Conservation (phyloP, 305 asterid genomes). For the Fraxinus ornus region DNA sequence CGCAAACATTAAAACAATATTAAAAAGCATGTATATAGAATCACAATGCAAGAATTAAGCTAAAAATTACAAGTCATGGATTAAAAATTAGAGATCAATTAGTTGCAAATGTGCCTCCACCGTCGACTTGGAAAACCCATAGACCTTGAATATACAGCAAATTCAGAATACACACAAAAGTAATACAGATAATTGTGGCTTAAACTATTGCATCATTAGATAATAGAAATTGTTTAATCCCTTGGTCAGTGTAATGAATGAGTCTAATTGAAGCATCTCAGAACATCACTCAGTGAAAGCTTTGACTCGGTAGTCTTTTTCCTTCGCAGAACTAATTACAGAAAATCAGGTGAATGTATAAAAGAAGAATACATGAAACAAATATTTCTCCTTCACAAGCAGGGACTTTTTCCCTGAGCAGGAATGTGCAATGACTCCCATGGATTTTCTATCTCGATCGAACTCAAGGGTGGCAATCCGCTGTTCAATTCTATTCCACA, state of each 20-base stretch:
- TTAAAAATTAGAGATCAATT: too few relatives aligned
- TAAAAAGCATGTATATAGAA: too few relatives aligned
- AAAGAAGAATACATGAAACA: not conserved
- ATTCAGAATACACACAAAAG: not conserved
- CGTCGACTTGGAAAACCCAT: too few relatives aligned
- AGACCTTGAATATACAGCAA: not conserved
- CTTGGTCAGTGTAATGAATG: not conserved
- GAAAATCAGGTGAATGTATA: not conserved
- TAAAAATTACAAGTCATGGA: too few relatives aligned
- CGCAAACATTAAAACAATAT: too few relatives aligned
- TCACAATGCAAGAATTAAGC: too few relatives aligned
- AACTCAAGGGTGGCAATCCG: conserved; percentile 96
- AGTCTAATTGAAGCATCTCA: not conserved
- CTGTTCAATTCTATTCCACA: conserved; percentile 68
- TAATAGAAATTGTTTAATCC: not conserved
- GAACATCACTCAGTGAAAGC: not conserved
- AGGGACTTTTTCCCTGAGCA: conserved; percentile 56
- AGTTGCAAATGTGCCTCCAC: too few relatives aligned
- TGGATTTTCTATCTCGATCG: conserved; percentile 90
- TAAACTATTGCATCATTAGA: not conserved
- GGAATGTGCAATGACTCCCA: conserved; percentile 75
- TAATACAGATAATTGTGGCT: not conserved
- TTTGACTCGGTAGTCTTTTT: not conserved
- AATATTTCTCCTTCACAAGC: conserved; percentile 68
- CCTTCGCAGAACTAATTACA: not conserved